A percentile compares a stretch with the other conserved stretches of the same genome.
These are phyloP conservation scores for Linnemannia hyalina DNA, from an alignment of 192 early-diverging fungal genomes.

Conservation along the genomic window DNA sequence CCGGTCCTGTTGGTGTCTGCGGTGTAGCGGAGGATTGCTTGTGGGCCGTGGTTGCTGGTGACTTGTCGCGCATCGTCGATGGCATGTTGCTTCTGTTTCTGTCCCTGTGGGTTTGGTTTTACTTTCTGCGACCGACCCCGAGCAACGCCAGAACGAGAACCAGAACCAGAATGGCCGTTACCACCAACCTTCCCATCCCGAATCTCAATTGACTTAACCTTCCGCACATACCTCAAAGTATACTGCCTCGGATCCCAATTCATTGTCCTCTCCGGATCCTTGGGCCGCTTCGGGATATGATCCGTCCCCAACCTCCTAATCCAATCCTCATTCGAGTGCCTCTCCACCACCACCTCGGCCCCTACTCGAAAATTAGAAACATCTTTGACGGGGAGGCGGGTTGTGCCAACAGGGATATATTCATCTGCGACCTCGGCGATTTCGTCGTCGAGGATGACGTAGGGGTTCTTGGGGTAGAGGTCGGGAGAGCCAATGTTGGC, in stretches of 20 bases:
- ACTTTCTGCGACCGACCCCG: not conserved
- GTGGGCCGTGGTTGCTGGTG: not conserved
- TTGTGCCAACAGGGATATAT: slow-evolving; percentile 31
- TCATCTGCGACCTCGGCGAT: slow-evolving; percentile 1
- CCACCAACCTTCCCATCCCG: not conserved
- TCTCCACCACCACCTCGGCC: slow-evolving; percentile 13
- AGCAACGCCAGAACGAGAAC: not conserved
- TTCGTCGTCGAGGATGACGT: slow-evolving; percentile 15
- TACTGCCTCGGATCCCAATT: slow-evolving; percentile 31
- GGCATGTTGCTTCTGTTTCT: not conserved
- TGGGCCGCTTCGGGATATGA: slow-evolving; percentile 21
- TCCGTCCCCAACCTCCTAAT: slow-evolving; percentile 20
- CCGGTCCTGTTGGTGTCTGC: slow-evolving; percentile 1
- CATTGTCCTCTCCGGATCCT: not conserved
- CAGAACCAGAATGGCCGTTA: not conserved
- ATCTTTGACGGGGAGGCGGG: slow-evolving; percentile 25
- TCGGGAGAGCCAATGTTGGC: not conserved
- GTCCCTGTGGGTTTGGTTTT: not conserved
- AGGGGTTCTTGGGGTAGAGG: slow-evolving; percentile 7
- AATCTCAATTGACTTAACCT: slow-evolving; percentile 23
- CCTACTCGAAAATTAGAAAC: slow-evolving; percentile 24
- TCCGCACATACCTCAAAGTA: slow-evolving; percentile 20
- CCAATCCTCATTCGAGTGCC: not conserved
- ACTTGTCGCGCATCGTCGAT: not conserved
- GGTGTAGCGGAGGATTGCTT: not conserved